Evolutionary conservation across 192 early-diverging fungal genomes (phyloP).

Genomic region (Dissophora globulifera): DNA sequence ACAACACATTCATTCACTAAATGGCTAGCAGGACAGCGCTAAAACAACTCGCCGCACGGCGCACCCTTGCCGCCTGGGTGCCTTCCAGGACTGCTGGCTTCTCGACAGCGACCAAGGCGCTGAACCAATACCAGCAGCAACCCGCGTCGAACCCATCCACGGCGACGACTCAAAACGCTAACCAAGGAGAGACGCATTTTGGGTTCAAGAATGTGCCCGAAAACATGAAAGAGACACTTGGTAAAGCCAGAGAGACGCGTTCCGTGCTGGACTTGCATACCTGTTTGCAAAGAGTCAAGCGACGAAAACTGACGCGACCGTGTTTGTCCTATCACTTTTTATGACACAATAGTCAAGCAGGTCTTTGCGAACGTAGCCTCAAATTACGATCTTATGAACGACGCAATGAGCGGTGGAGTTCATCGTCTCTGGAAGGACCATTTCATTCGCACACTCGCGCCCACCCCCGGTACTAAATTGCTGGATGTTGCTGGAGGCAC

Average conservation of each 20-base stretch:
- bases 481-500: constrained; percentile 99
- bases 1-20: neutral
- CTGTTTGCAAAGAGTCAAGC: no score
- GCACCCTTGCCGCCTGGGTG: constrained; percentile 3
- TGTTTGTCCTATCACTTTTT: no score
- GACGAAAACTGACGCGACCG: no score
- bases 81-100: constrained; percentile 35
- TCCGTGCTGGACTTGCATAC: no score
- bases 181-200: constrained; percentile 81
- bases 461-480: constrained; percentile 81
- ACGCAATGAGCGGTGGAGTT: constrained; percentile 92
- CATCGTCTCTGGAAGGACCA: constrained; percentile 98
- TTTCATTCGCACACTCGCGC: constrained; percentile 86
- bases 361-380: constrained; percentile 95
- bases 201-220: constrained; percentile 91
- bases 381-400: constrained; percentile 99
- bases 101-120: constrained; percentile 43
- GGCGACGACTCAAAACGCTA: neutral
- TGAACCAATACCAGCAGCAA: constrained; percentile 44
- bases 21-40: constrained; percentile 50
- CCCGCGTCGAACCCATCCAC: neutral
- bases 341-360: constrained; percentile 74
- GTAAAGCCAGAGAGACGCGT: constrained; percentile 46
- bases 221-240: constrained; percentile 87
- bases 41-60: constrained; percentile 20